phyloP scores from a whole-genome alignment of 805 yeast genomes.

The Starmerella apicola region DNA sequence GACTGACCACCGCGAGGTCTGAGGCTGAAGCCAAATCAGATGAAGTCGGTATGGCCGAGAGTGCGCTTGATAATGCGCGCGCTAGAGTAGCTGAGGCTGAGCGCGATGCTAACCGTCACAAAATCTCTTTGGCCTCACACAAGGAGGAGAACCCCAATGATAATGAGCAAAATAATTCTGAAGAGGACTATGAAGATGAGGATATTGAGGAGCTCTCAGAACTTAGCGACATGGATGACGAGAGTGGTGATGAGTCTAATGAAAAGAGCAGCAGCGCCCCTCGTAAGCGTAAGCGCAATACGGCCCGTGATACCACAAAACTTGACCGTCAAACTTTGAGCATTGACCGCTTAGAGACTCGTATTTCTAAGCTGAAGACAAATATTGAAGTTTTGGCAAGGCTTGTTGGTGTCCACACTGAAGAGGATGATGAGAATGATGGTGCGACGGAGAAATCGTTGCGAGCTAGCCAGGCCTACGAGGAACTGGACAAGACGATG shows the following conservation, averaged over 20 bases:
- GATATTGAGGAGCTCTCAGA: background rate
- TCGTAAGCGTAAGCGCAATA: slow-evolving; percentile 2
- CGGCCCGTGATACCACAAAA: background rate
- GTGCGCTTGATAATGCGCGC: slow-evolving; percentile 8
- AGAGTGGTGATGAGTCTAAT: background rate
- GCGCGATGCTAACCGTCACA: slow-evolving; percentile 6
- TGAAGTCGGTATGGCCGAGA: slow-evolving; percentile 34
- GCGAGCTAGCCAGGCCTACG: slow-evolving; percentile 3
- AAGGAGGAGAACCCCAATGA: slow-evolving; percentile 1
- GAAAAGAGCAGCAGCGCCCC: background rate
- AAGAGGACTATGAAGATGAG: background rate
- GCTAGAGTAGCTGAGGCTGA: slow-evolving; percentile 13
- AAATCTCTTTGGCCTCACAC: slow-evolving; percentile 9
- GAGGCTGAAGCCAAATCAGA: slow-evolving; percentile 55
- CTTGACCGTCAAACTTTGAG: slow-evolving; percentile 3
- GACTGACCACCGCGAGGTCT: slow-evolving; percentile 56
- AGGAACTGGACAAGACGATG: slow-evolving; percentile 5
- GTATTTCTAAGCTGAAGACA: background rate
- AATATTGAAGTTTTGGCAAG: slow-evolving; percentile 8
- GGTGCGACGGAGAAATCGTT: background rate
- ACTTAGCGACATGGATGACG: background rate
- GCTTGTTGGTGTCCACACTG: background rate
- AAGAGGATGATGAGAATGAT: background rate
- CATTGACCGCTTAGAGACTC: slow-evolving; percentile 8
- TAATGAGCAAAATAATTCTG: background rate